A percentile compares a stretch with the other conserved stretches of the same genome.
These are phyloP conservation scores for Oenanthe sinensis DNA, from an alignment of 129 eudicot genomes.

Conservation along the genomic window DNA sequence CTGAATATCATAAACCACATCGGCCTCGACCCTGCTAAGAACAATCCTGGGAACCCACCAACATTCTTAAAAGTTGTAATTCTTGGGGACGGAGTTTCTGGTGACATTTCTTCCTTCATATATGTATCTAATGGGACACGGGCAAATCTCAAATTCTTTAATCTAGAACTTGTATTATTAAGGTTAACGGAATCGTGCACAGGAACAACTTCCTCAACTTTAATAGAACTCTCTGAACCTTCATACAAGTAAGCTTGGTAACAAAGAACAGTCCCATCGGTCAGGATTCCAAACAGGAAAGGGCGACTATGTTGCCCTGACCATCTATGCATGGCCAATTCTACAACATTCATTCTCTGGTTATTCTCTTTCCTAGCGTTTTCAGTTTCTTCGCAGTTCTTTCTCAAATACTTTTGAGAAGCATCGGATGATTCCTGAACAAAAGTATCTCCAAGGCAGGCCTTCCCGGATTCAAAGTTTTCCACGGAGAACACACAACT, in stretches of 20 bases:
- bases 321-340: slow-evolving; percentile 94
- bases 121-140: slow-evolving; percentile 68
- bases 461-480: slow-evolving; percentile 73
- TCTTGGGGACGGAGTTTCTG: slow-evolving; percentile 51
- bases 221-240: slow-evolving; percentile 57
- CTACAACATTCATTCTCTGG: slow-evolving; percentile 62
- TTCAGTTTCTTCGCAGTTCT: slow-evolving; percentile 28
- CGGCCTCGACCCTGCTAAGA: slow-evolving; percentile 77
- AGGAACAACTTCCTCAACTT: slow-evolving; percentile 36
- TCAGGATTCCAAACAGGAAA: slow-evolving; percentile 68
- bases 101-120: slow-evolving; percentile 61
- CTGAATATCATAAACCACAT: slow-evolving; percentile 95
- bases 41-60: slow-evolving; percentile 80
- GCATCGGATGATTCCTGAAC: slow-evolving; percentile 30
- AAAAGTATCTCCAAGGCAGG: slow-evolving; percentile 51
- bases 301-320: slow-evolving; percentile 72
- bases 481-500: slow-evolving; percentile 64
- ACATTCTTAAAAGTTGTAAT: slow-evolving; percentile 69
- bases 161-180: slow-evolving; percentile 54
- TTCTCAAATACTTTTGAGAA: slow-evolving; percentile 24
- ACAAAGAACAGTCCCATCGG: slow-evolving; percentile 90
- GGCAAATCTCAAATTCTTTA: slow-evolving; percentile 70
- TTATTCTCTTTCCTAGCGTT: slow-evolving; percentile 48
- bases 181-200: slow-evolving; percentile 33
- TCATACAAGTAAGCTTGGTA: slow-evolving; percentile 91